Base-by-base conservation (phyloP, 768 basidiomycete species). In the Lactifluus pinguis region DNA sequence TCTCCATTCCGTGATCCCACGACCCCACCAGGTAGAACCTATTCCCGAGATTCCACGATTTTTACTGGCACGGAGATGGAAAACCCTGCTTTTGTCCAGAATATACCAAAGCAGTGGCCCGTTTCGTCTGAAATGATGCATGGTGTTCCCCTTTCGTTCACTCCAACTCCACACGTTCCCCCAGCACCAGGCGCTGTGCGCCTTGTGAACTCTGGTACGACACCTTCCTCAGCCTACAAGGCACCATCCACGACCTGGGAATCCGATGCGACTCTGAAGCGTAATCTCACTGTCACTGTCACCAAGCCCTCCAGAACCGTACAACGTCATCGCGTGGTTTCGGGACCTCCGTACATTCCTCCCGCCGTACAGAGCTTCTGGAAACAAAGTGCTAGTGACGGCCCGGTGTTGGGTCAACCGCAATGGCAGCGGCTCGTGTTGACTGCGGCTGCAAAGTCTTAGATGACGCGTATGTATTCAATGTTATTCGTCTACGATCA, bases 391-490 rank as follows among this genome's bases (percentile, higher is more conserved):
- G 61, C 14, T 6, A 52, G 54, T 32, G 48, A 60, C 4, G 52
- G 41, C 15, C 51, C 63, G 53, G 41, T 51, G 15, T 19, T 49
- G 32, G 65, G 57, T 41, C 25, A 41, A 19, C 15, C 42, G 8
- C 58, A 60, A 44, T 65, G 61, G 64, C 55, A 34, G 29, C 51
- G 29, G 15, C 58, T 64, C 5, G 56, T 62, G 48, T 53, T 57
- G 30, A 57, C 6, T 19, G 61, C 61, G n/a, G 61, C 61, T 4
- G 38, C 36, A 15, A 53, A 44, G 29, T 32, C 41, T 34, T 62
- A 53, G 51, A 19, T 21, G 14, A 32, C 10, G 48, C 36, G n/a
- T 38, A 32, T 15, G 25, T 25, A 25, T 25, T 25, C 25, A 25
- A 25, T 25, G 25, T 25, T 25, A 25, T 25, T 25, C 25, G 25